Evolutionary conservation across 1,284 basidiomycete genomes (phyloP), one percentile per base, ranked within the genome.

Genomic region (Leucoagaricus sp.): DNA sequence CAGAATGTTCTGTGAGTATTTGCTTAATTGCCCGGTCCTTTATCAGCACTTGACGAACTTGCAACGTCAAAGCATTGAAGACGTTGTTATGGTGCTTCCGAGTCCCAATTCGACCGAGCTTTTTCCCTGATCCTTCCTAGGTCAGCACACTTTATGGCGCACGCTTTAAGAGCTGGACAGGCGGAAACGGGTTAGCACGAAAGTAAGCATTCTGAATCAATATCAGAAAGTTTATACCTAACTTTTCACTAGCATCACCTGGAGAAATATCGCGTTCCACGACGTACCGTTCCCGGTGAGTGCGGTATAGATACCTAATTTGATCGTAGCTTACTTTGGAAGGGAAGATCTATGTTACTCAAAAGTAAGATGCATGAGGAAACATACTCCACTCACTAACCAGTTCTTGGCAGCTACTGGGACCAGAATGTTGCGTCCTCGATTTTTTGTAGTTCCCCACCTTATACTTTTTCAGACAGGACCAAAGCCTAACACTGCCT

Each of bases 131-230:
- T 25, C 15, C 4, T 33, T 17, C 25, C 17, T 29, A 83, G 81
- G 78, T 78, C 60, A 75, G 80, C 54, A 67, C 77, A 0, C 68
- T 85, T 0, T 85, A 86, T 57, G 83, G 71, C 12, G 84, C 84
- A 6, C 75, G 84, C n/a, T 86, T 86, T 74, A 86, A 86, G 72
- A 85, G 84, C 63, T 86, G 83, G 83, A 80, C 81, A 2, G 84
- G 84, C 0, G 84, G 84, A 25, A 82, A 83, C 58, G 84, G 84
- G 0, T 58, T 81, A 1, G 83, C 82, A 1, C 67, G 74, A 52
- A 85, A 86, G 82, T 84, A 61, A 6, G 77, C 65, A 21, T 10
- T 42, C 1, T 17, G 7, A 33, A 44, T 17, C 19, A 40, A 15
- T 10, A 28, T 47, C 3, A 5, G 17, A 4, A 10, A 40, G 3